Percentiles rank a stretch among this genome's conserved stretches.
Evolutionary conservation across 495 filamentous ascomycete species (phyloP).

Genomic region (Penicillium crystallinum): DNA sequence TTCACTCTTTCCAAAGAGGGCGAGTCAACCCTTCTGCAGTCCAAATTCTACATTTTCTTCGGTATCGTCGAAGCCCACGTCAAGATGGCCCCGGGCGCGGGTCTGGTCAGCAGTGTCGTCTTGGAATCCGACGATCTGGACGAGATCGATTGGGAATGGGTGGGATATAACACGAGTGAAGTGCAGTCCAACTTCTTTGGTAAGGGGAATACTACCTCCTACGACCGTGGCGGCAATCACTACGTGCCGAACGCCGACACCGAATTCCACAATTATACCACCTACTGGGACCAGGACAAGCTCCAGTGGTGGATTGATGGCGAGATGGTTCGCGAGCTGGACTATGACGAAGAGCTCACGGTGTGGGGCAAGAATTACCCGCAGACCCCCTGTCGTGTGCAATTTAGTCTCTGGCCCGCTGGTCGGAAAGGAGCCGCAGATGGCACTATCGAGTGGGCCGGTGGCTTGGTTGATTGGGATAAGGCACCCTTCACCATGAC

Average conservation of each 20-base stretch:
- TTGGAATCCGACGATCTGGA: slow-evolving; percentile 87
- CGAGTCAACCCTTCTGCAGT: slow-evolving; percentile 66
- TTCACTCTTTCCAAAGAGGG: slow-evolving; percentile 65
- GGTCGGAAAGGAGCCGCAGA: slow-evolving; percentile 58
- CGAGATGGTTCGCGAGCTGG: slow-evolving; percentile 60
- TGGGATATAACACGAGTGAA: slow-evolving; percentile 48
- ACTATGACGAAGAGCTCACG: slow-evolving; percentile 43
- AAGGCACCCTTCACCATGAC: slow-evolving; percentile 68
- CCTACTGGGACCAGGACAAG: slow-evolving; percentile 74
- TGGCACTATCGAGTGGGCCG: slow-evolving; percentile 36
- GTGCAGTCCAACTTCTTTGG: slow-evolving; percentile 94
- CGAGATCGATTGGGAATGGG: slow-evolving; percentile 84
- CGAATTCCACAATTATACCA: slow-evolving; percentile 80
- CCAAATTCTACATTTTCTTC: slow-evolving; percentile 81
- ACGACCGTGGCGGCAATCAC: slow-evolving; percentile 66
- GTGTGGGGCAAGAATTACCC: slow-evolving; percentile 66
- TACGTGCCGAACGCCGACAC: slow-evolving; percentile 54
- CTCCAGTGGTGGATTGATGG: slow-evolving; percentile 82
- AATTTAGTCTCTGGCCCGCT: slow-evolving; percentile 76
- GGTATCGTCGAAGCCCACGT: slow-evolving; percentile 68
- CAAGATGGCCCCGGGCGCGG: slow-evolving; percentile 63
- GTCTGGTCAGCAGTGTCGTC: slow-evolving; percentile 79
- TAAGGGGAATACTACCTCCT: slow-evolving; percentile 71
- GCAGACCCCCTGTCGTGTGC: slow-evolving; percentile 80
- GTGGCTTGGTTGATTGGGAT: slow-evolving; percentile 59